Evolutionary conservation across 306 rosid species (phyloP).

Genomic region (Pyrus communis): DNA sequence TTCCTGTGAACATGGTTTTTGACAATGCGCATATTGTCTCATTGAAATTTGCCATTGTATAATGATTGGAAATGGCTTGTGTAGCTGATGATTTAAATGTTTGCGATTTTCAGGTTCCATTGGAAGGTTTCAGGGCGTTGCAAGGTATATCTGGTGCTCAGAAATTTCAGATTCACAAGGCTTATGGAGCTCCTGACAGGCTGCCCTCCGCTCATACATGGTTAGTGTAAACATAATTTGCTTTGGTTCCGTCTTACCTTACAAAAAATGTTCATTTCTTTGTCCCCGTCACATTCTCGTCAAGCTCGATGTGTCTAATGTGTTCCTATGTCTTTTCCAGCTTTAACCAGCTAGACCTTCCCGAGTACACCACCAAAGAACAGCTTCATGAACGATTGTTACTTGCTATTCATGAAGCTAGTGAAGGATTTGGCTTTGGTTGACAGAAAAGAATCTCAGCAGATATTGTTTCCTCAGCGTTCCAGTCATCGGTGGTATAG

Average conservation of each 20-base stretch:
- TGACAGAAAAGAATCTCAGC: conserved; percentile 14
- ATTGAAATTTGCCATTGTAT: background rate
- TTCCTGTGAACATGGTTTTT: background rate
- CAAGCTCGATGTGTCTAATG: conserved; percentile 17
- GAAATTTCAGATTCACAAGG: conserved; percentile 97
- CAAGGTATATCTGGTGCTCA: conserved; percentile 99
- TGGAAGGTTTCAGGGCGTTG: conserved; percentile 96
- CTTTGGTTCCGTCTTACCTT: background rate
- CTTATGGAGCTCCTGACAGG: conserved; percentile 96
- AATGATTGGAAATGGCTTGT: background rate
- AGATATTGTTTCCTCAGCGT: conserved; percentile 24
- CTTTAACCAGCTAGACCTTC: conserved; percentile 97
- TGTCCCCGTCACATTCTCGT: background rate
- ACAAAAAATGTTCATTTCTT: background rate
- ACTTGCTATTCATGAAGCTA: conserved; percentile 95
- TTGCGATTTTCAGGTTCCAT: conserved; percentile 71
- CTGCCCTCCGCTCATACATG: conserved; percentile 99
- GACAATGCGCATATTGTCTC: background rate
- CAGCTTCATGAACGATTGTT: conserved; percentile 92
- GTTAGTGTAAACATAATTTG: conserved; percentile 30
- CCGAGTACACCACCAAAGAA: conserved; percentile 87
- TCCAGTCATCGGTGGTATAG: conserved; percentile 27
- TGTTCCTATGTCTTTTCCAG: conserved; percentile 31
- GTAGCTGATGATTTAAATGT: background rate
- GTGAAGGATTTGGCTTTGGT: conserved; percentile 99